Evolutionary conservation across 495 filamentous ascomycete species (phyloP), one percentile per base, ranked within the genome.

Genomic region (Astrocystis sublimbata): DNA sequence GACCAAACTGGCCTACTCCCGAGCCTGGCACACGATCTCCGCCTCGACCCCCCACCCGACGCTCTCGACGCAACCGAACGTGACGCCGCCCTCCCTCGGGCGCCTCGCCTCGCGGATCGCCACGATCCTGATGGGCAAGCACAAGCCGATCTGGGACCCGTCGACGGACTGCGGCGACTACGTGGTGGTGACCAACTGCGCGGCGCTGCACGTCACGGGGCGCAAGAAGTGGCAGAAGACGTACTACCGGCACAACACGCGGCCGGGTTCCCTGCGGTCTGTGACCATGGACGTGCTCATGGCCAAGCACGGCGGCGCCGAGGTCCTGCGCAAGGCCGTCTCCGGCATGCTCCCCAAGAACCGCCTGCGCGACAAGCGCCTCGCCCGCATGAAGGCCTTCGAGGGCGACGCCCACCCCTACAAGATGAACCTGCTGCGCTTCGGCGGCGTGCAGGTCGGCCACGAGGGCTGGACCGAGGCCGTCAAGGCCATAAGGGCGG

Each of bases 271-370:
- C 65, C 78, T 98, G 68, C 88, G 88, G 79, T 83, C 85, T 73
- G 89, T 98, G 75, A 94, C 88, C 35, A 97, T 98, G 96, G 92
- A 97, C 74, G 83, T 84, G 64, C 87, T 98, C 85, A 92, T 97
- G 80, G 88, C 81, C 65, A 97, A 97, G 83, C 89, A 89, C 81
- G 94, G 94, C 60, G 94, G 94, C 65, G 92, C 89, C 38, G 94
- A 98, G 86, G 89, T 98, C 55, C 75, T 98, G 74, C 83, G 92
- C 64, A 89, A 90, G 75, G 94, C 94, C 10, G 94, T 98, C 24
- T 88, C 87, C 73, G 94, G 94, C 56, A 98, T 98, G 94, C 75
- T 98, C 78, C 94, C 94, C 49, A 98, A 98, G 89, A 98, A 98
- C 77, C 76, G 92, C 66, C 78, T 98, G 68, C 81, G 92, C 70